These are phyloP conservation scores for Fusarium floridanum DNA, from an alignment of 2,329 filamentous ascomycete species.

Conservation along the genomic window DNA sequence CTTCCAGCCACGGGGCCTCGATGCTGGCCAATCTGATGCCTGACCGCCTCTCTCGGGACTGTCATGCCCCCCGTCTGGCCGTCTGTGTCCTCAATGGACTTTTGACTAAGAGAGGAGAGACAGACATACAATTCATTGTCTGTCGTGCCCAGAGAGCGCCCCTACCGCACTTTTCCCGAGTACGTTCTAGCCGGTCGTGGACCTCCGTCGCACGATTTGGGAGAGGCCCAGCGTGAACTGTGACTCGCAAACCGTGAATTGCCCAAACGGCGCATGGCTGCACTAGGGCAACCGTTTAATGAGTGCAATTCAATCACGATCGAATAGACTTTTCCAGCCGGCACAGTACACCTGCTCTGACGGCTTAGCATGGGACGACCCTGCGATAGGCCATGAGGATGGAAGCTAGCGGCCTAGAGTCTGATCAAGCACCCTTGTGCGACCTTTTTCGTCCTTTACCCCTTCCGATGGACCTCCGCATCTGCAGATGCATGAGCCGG, in stretches of 20 bases:
- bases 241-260: conserved; percentile 42
- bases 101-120: neutral
- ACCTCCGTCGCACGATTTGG: conserved; percentile 15
- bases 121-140: conserved; percentile 18
- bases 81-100: conserved; percentile 21
- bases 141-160: conserved; percentile 27
- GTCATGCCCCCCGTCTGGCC: conserved; percentile 35
- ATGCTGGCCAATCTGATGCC: conserved; percentile 40
- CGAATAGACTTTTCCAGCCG: conserved; percentile 39
- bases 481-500: conserved; percentile 40
- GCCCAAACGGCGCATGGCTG: conserved; percentile 31
- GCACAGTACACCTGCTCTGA: conserved; percentile 41
- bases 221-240: conserved; percentile 32
- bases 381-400: conserved; percentile 39
- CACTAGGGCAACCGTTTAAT: conserved; percentile 45
- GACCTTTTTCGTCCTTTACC: conserved; percentile 34
- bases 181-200: conserved; percentile 27
- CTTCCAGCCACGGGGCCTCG: conserved; percentile 33
- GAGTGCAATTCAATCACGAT: conserved; percentile 41
- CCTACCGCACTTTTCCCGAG: conserved; percentile 25
- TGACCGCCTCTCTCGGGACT: conserved; percentile 43
- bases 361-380: conserved; percentile 38
- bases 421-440: conserved; percentile 31
- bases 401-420: conserved; percentile 28
- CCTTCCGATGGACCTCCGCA: conserved; percentile 41